These are phyloP conservation scores for Podospora didyma DNA, from an alignment of 495 filamentous ascomycete genomes.

Conservation along the genomic window DNA sequence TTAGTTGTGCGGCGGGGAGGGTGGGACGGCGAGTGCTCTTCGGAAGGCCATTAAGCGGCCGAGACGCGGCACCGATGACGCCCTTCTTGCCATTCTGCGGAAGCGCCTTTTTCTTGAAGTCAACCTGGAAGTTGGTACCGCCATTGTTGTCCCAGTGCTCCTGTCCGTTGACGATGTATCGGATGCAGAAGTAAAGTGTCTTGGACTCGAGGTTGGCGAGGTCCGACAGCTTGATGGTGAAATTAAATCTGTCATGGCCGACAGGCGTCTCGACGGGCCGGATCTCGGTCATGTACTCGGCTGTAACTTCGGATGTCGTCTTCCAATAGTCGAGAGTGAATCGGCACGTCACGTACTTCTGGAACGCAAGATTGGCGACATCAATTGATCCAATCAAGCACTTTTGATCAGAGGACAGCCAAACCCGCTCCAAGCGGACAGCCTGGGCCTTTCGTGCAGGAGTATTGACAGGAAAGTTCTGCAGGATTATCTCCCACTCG, in stretches of 20 bases:
- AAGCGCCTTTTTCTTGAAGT: conserved; percentile 75
- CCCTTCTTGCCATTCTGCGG: conserved; percentile 52
- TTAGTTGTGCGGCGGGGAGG: conserved; percentile 38
- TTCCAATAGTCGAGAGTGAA: conserved; percentile 99
- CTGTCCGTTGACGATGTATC: conserved; percentile 78
- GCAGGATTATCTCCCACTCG: conserved; percentile 82
- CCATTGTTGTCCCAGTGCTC: conserved; percentile 97
- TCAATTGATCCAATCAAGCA: conserved; percentile 76
- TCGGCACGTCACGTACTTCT: conserved; percentile 81
- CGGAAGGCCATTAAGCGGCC: conserved; percentile 60
- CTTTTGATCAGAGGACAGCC: conserved; percentile 81
- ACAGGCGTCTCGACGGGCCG: conserved; percentile 60
- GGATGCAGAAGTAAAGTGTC: conserved; percentile 86
- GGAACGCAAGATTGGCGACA: conserved; percentile 84
- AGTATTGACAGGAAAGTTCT: conserved; percentile 76
- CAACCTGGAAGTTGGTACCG: conserved; percentile 81
- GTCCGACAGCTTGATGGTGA: conserved; percentile 89
- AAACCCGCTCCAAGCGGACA: conserved; percentile 77
- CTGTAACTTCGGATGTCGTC: conserved; percentile 89
- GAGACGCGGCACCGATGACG: conserved; percentile 46
- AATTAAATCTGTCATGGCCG: conserved; percentile 83
- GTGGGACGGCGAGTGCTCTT: conserved; percentile 65
- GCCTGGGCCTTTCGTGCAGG: conserved; percentile 59
- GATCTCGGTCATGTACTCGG: conserved; percentile 80
- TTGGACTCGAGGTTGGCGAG: conserved; percentile 85